These are phyloP conservation scores for Pseudocercospora fijiensis DNA, from an alignment of 2,329 filamentous ascomycete species.

Conservation along the genomic window DNA sequence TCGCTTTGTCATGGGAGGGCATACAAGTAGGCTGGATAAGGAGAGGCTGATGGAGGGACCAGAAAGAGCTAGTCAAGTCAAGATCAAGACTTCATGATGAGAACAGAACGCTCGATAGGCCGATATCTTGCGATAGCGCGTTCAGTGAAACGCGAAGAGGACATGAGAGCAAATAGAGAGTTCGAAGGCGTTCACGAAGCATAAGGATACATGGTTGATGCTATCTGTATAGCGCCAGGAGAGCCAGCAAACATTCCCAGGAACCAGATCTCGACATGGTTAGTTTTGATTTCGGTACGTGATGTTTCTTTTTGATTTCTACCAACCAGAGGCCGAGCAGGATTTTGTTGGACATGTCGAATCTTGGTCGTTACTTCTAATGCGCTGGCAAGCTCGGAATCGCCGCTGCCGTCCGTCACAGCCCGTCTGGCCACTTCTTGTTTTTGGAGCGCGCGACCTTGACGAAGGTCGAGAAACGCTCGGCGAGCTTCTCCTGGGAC, in stretches of 20 bases:
- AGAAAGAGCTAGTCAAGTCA: background rate
- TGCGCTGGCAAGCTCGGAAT: background rate
- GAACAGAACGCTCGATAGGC: background rate
- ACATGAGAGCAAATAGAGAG: background rate
- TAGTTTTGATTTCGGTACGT: too few relatives aligned
- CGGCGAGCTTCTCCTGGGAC: conserved; percentile 11
- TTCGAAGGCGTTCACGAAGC: background rate
- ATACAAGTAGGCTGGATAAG: background rate
- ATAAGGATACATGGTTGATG: conserved; percentile 2
- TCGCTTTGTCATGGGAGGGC: background rate
- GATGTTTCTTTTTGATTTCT: too few relatives aligned
- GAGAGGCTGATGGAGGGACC: background rate
- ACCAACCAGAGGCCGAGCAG: too few relatives aligned
- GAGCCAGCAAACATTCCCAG: background rate
- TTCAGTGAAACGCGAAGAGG: background rate
- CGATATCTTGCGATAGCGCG: background rate
- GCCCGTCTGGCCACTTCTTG: background rate
- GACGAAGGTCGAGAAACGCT: conserved; percentile 13
- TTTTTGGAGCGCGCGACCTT: conserved; percentile 4
- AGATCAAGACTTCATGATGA: background rate
- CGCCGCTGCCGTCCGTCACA: background rate
- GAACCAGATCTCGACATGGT: background rate
- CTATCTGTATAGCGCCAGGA: background rate
- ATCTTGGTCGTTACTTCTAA: background rate
- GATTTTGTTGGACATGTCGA: too few relatives aligned